These are phyloP conservation scores for Ogataea methanolica DNA, from an alignment of 805 yeast species.

Conservation along the genomic window DNA sequence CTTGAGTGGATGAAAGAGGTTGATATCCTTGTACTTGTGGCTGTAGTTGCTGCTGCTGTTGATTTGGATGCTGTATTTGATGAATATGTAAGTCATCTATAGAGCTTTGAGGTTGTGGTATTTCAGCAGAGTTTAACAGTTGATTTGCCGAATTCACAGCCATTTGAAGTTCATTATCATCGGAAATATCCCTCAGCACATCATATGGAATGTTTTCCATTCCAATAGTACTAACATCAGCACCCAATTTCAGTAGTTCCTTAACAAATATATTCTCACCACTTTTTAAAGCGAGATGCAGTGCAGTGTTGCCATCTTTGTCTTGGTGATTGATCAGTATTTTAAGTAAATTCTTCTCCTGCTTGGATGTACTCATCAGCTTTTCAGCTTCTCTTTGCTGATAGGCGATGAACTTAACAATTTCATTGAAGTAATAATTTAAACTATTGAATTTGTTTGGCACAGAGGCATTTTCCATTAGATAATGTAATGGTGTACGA, in stretches of 20 bases:
- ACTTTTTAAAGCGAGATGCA: conserved; percentile 68
- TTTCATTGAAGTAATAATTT: conserved; percentile 45
- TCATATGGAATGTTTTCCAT: conserved; percentile 16
- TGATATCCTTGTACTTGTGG: neutral
- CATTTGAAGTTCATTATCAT: neutral
- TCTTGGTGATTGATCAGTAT: conserved; percentile 74
- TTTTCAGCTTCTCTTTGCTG: conserved; percentile 30
- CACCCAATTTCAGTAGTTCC: conserved; percentile 43
- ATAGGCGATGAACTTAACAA: conserved; percentile 23
- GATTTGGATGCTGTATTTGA: neutral
- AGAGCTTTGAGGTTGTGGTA: neutral
- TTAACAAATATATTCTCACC: conserved; percentile 43
- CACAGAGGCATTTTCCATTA: conserved; percentile 44
- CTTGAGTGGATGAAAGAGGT: neutral
- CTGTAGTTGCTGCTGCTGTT: neutral
- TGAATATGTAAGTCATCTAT: no score
- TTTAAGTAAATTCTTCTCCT: conserved; percentile 42
- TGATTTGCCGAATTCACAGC: neutral
- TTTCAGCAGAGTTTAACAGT: neutral
- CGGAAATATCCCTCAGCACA: conserved; percentile 15
- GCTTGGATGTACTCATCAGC: conserved; percentile 10
- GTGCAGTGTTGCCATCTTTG: conserved; percentile 76
- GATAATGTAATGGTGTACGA: conserved; percentile 68
- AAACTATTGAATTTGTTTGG: conserved; percentile 47
- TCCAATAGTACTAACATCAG: conserved; percentile 30